Base-by-base conservation (phyloP, 148 eudicot species). In the Pharnaceum exiguum region DNA sequence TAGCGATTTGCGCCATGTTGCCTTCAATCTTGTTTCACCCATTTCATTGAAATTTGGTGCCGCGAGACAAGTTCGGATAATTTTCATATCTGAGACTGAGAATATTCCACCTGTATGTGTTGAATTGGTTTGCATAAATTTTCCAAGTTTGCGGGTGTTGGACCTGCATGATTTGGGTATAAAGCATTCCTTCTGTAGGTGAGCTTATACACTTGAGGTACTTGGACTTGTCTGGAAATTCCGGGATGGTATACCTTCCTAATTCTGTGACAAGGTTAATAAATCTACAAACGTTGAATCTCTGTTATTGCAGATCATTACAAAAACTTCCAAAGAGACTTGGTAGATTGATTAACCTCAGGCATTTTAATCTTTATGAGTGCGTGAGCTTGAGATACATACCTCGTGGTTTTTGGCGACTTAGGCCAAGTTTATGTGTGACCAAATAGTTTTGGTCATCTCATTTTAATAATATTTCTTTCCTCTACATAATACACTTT, bases 341-440 rank as follows among this genome's bases (percentile, higher is more conserved):
- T 21, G 37, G 35, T 16, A 62, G 19, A 26, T 39, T 50, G 15
- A 13, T 10, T 3, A 26, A 11, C 7, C 17, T 62, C 18, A 26
- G 66, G 7, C 66, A 62, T 50, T 15, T 62, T 1, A 57, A 62
- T n/a, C n/a, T n/a, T n/a, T n/a, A n/a, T n/a, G n/a, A n/a, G n/a
- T n/a, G n/a, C n/a, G n/a, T n/a, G n/a, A n/a, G n/a, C n/a, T n/a
- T n/a, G n/a, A n/a, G n/a, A n/a, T n/a, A n/a, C n/a, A n/a, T n/a
- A n/a, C n/a, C n/a, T n/a, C n/a, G n/a, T n/a, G n/a, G n/a, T n/a
- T n/a, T n/a, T n/a, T n/a, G n/a, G n/a, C n/a, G n/a, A n/a, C n/a
- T n/a, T n/a, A n/a, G n/a, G n/a, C n/a, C n/a, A n/a, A n/a, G n/a
- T n/a, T n/a, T n/a, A n/a, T n/a, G n/a, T n/a, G n/a, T n/a, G n/a